Percentiles rank a stretch among this genome's conserved stretches.
These are phyloP conservation scores for Thelonectria blattea DNA, from an alignment of 2,329 filamentous ascomycete genomes.

Conservation along the genomic window DNA sequence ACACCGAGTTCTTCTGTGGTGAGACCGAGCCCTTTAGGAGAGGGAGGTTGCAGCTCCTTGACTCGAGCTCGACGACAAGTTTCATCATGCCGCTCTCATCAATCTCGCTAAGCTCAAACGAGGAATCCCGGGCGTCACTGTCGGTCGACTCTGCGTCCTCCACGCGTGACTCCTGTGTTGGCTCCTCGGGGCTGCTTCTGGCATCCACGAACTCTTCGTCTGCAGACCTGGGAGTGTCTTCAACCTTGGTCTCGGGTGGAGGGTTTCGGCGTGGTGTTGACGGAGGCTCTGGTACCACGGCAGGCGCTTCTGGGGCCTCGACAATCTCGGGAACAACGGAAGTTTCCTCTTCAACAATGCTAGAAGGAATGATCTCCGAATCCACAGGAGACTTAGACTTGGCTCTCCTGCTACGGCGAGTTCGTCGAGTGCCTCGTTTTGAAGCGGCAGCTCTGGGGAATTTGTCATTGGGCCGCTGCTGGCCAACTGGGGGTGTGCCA, in stretches of 20 bases:
- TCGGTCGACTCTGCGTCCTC: constrained; percentile 9
- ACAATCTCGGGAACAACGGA: constrained; percentile 9
- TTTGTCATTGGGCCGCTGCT: constrained; percentile 23
- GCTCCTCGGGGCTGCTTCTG: constrained; percentile 49
- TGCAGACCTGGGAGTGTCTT: constrained; percentile 51
- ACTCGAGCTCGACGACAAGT: constrained; percentile 58
- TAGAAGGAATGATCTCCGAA: constrained; percentile 41
- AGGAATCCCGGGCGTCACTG: constrained; percentile 38
- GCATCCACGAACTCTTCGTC: constrained; percentile 59
- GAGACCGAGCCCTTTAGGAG: constrained; percentile 23
- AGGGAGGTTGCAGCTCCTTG: constrained; percentile 43
- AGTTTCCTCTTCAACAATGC: constrained; percentile 32
- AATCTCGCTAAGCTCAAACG: constrained; percentile 50
- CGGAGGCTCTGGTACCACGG: constrained; percentile 6
- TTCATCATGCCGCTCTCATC: constrained; percentile 56
- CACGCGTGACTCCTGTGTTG: constrained; percentile 17
- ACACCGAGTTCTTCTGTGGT: constrained; percentile 8
- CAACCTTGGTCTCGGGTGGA: constrained; percentile 27
- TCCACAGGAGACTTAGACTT: constrained; percentile 23
- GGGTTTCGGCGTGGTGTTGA: constrained; percentile 26
- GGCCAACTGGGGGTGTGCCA: constrained; percentile 53
- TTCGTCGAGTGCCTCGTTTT: constrained; percentile 18
- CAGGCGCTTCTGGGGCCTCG: not conserved
- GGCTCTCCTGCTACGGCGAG: constrained; percentile 25
- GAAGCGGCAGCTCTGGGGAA: constrained; percentile 12